Conservation (phyloP, 495 filamentous ascomycete species). For the Mycothermus thermophilus region DNA sequence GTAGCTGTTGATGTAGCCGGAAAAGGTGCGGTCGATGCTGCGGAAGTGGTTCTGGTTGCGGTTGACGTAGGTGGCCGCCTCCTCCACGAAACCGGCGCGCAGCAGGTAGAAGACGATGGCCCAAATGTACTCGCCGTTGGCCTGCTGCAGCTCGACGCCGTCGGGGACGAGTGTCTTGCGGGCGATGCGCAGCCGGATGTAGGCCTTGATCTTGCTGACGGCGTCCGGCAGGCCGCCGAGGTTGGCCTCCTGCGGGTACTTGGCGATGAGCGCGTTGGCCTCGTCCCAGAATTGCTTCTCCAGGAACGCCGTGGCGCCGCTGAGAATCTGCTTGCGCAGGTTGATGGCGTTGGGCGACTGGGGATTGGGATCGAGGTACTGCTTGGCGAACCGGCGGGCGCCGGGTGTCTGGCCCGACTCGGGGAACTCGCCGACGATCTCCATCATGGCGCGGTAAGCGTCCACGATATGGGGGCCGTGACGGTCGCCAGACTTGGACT, state of each 20-base stretch:
- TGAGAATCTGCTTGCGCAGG: constrained; percentile 60
- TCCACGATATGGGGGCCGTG: constrained; percentile 55
- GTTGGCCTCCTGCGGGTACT: constrained; percentile 76
- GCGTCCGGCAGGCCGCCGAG: constrained; percentile 78
- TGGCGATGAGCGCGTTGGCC: constrained; percentile 59
- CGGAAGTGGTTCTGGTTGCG: constrained; percentile 64
- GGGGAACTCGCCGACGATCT: constrained; percentile 54
- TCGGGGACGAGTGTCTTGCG: constrained; percentile 72
- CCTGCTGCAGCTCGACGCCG: constrained; percentile 53
- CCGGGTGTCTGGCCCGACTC: constrained; percentile 41
- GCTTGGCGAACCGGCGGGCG: constrained; percentile 61
- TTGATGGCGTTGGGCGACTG: constrained; percentile 45
- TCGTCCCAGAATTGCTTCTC: constrained; percentile 61
- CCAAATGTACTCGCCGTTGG: constrained; percentile 80
- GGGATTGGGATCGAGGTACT: constrained; percentile 57
- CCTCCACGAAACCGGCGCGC: constrained; percentile 65
- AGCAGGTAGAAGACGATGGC: constrained; percentile 87
- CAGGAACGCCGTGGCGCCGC: constrained; percentile 60
- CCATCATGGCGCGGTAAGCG: constrained; percentile 64
- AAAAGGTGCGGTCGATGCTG: constrained; percentile 79
- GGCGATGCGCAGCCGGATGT: constrained; percentile 60
- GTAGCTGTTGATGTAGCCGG: constrained; percentile 75
- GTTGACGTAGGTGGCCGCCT: constrained; percentile 76
- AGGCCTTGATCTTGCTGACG: constrained; percentile 81
- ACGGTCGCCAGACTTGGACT: constrained; percentile 49